These are phyloP conservation scores for Nosema muscidifuracis DNA, from an alignment of 371 early-diverging fungal genomes.

Conservation along the genomic window DNA sequence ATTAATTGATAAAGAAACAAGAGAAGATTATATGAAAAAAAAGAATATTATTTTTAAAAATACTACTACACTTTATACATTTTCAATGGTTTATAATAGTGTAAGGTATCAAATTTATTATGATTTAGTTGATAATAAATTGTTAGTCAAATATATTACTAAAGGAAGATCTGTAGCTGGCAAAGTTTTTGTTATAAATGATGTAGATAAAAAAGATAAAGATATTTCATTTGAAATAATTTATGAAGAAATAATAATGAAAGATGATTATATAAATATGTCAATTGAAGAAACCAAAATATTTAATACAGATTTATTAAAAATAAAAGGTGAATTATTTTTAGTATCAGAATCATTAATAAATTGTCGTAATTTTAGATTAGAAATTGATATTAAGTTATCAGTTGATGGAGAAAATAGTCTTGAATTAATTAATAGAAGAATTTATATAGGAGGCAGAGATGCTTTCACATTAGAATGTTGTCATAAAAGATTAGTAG, in stretches of 20 bases:
- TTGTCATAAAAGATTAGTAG: background rate
- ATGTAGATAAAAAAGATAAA: background rate
- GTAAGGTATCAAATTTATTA: slow-evolving; percentile 16
- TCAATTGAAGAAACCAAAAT: background rate
- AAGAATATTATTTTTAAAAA: background rate
- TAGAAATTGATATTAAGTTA: background rate
- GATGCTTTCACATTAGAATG: background rate
- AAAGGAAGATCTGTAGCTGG: background rate
- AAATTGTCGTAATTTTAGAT: slow-evolving; percentile 6
- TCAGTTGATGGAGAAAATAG: no score
- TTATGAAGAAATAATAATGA: slow-evolving; percentile 12
- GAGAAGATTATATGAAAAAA: slow-evolving; percentile 2
- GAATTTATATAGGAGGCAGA: background rate
- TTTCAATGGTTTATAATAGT: background rate
- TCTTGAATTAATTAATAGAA: background rate
- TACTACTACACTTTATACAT: background rate
- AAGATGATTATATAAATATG: background rate
- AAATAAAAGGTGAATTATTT: background rate
- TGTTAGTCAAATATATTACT: background rate
- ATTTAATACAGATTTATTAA: background rate
- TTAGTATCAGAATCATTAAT: background rate
- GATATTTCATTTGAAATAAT: slow-evolving; percentile 1
- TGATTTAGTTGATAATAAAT: background rate
- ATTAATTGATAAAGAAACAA: background rate
- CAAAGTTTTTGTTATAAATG: background rate